A percentile compares a stretch with the other conserved stretches of the same genome.
These are phyloP conservation scores for Parathielavia appendiculata DNA, from an alignment of 495 filamentous ascomycete genomes.

Conservation along the genomic window DNA sequence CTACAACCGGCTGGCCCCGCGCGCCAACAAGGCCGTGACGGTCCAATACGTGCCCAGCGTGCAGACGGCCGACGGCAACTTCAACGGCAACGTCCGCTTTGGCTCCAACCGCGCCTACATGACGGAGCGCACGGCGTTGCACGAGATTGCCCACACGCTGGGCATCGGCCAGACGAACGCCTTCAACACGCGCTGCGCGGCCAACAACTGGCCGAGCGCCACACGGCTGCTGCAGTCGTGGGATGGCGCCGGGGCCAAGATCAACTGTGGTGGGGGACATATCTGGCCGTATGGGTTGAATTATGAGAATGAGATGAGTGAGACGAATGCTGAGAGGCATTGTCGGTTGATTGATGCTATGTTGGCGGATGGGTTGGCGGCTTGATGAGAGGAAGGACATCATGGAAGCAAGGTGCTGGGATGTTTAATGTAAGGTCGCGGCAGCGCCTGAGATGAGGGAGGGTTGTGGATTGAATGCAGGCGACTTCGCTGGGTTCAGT, in stretches of 20 bases:
- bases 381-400: too few relatives aligned
- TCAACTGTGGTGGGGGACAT: slow-evolving; percentile 41
- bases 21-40: slow-evolving; percentile 33
- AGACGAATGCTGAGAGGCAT: slow-evolving; percentile 39
- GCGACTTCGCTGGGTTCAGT: too few relatives aligned
- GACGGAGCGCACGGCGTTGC: slow-evolving; percentile 44
- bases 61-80: slow-evolving; percentile 39
- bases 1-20: slow-evolving; percentile 31
- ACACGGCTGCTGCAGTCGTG: slow-evolving; percentile 32
- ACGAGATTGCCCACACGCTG: slow-evolving; percentile 43
- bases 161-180: slow-evolving; percentile 38
- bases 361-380: slow-evolving; percentile 31
- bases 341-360: slow-evolving; percentile 38
- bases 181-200: slow-evolving; percentile 35
- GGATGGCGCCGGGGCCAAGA: slow-evolving; percentile 37
- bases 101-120: slow-evolving; percentile 41
- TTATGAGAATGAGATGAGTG: slow-evolving; percentile 40
- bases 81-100: slow-evolving; percentile 44
- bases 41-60: slow-evolving; percentile 38
- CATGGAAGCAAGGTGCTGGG: too few relatives aligned
- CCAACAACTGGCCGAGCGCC: slow-evolving; percentile 38
- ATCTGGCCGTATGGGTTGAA: slow-evolving; percentile 44
- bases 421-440: background rate
- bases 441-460: too few relatives aligned
- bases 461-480: too few relatives aligned